A percentile compares a stretch with the other conserved stretches of the same genome.
phyloP scores from a whole-genome alignment of 805 yeast genomes.

The Candida ficus region DNA sequence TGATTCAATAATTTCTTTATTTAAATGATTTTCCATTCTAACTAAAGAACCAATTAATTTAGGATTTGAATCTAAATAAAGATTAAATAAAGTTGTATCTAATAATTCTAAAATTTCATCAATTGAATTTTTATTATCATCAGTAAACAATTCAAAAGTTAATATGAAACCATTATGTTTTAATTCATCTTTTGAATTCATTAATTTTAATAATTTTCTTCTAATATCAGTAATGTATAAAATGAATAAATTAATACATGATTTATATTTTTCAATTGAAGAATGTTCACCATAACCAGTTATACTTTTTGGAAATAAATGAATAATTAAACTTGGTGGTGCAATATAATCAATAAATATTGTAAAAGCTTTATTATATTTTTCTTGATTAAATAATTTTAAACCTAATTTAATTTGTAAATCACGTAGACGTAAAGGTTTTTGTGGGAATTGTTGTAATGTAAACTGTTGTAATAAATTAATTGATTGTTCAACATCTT shows the following conservation, averaged over 20 bases:
- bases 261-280: neutral
- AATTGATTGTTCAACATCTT: constrained; percentile 26
- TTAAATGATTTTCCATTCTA: constrained; percentile 71
- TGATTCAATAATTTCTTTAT: constrained; percentile 48
- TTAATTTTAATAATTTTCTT: constrained; percentile 35
- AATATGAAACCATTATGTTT: constrained; percentile 12
- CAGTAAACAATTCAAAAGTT: constrained; percentile 15
- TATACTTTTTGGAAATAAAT: constrained; percentile 37
- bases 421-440: constrained; percentile 35
- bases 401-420: constrained; percentile 38
- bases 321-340: constrained; percentile 49
- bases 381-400: constrained; percentile 25
- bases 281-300: constrained; percentile 12
- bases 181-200: constrained; percentile 11
- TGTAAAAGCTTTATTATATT: constrained; percentile 33
- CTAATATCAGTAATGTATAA: constrained; percentile 44
- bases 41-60: constrained; percentile 78
- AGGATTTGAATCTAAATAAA: constrained; percentile 66
- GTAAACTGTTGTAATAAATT: constrained; percentile 32
- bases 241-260: constrained; percentile 23
- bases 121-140: constrained; percentile 14
- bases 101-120: constrained; percentile 42
- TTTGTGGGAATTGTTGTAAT: constrained; percentile 23
- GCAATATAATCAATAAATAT: constrained; percentile 52
- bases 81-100: constrained; percentile 74